phyloP scores from a whole-genome alignment of 164 flowering plant genomes.

The Litsea cubeba region DNA sequence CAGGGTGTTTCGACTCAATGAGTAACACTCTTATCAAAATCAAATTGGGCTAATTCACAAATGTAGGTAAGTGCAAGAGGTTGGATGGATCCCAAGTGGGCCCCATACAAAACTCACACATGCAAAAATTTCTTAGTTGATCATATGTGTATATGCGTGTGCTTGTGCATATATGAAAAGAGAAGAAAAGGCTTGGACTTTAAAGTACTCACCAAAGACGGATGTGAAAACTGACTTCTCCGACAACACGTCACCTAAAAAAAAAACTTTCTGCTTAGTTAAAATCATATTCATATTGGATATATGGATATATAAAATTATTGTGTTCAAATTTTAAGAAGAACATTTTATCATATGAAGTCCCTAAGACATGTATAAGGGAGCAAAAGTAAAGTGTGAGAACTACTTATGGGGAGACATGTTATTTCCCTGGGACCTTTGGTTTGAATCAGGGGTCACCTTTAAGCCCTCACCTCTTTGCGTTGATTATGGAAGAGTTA shows the following conservation, averaged over 20 bases:
- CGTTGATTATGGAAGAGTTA: too few species aligned
- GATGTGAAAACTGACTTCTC: conserved; percentile 2
- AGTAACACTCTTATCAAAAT: too few species aligned
- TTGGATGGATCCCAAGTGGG: not conserved
- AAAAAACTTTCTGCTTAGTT: not conserved
- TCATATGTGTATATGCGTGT: too few species aligned
- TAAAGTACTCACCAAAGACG: not conserved
- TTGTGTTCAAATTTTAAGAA: not conserved
- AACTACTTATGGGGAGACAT: not conserved
- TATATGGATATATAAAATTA: not conserved
- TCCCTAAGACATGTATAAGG: not conserved
- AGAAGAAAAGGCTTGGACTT: not conserved
- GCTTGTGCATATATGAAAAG: not conserved
- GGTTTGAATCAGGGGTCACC: not conserved
- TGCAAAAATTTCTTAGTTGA: too few species aligned
- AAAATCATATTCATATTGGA: not conserved
- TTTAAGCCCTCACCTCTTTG: too few species aligned
- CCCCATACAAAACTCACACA: not conserved
- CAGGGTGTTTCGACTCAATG: too few species aligned
- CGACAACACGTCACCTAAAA: not conserved
- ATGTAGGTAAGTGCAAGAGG: not conserved
- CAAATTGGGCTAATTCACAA: too few species aligned
- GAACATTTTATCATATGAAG: not conserved
- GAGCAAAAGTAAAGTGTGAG: too few species aligned
- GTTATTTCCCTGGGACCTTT: not conserved